Base-by-base conservation (phyloP, 495 filamentous ascomycete genomes). In the Bacidia rubella region DNA sequence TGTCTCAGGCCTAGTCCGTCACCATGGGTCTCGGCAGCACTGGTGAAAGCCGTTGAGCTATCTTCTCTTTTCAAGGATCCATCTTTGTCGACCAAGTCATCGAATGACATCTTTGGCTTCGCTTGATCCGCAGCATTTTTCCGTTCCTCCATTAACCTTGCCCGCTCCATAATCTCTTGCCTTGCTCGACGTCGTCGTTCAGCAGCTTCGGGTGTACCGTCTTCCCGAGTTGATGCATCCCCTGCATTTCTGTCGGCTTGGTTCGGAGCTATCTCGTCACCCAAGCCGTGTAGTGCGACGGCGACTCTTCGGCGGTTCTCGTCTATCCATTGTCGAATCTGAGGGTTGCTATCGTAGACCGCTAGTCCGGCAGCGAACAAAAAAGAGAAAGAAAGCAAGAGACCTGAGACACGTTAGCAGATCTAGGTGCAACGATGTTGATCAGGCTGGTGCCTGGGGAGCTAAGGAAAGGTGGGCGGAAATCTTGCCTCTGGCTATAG, bases 351-450 rank as follows among this genome's bases (percentile, higher is more conserved):
- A 63, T 92, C 85, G 66, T 94, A 94, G 51, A 90, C 74, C 35
- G 87, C 87, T 50, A 92, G 80, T 5, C 86, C 86, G 40, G 86
- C 86, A 53, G 86, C 86, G 24, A 87, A 80, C 29, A 87, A 75
- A 21, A 89, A 78, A 39, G 82, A 78, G 12, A 86, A 74, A 55
- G 79, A 83, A 59, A 92, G 78, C 15, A 92, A 82, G 63, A 87
- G 77, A 60, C 81, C 87, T 90, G 38, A 17, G 29, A 23, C 54
- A 38, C 60, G 56, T 61, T 51, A 57, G 65, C 25, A 20, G 26
- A 1, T 23, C 2, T 10, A 39, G 12, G 24, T 44, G n/a, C n/a
- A n/a, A n/a, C n/a, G n/a, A n/a, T n/a, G n/a, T n/a, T 44, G 32
- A 17, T 12, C 21, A 19, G 20, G 50, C 60, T 50, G 49, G 24